A percentile compares a stretch with the other conserved stretches of the same genome.
These are phyloP conservation scores for Ustilago crameri DNA, from an alignment of 1,284 basidiomycete genomes.

Conservation along the genomic window DNA sequence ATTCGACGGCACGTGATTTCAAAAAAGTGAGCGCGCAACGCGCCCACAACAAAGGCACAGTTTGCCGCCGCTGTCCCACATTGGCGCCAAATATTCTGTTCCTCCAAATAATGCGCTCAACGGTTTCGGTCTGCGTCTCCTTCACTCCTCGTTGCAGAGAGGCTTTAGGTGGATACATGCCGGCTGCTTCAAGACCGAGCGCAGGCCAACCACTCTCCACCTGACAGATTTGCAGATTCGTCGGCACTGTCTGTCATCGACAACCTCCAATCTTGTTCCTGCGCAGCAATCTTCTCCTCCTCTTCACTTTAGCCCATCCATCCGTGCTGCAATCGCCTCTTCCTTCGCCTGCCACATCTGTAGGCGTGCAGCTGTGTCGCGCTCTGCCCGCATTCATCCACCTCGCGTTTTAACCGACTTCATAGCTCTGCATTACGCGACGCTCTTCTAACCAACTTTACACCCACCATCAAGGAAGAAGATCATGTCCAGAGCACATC, in stretches of 20 bases:
- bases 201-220: neutral
- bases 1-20: conserved; percentile 41
- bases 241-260: neutral
- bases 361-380: neutral
- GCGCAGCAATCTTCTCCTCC: neutral
- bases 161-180: neutral
- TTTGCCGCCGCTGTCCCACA: neutral
- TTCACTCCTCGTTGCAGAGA: neutral
- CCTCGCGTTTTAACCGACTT: conserved; percentile 9
- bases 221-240: neutral
- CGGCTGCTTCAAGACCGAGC: neutral
- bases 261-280: too few species aligned
- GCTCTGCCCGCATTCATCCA: neutral
- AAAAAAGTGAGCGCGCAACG: conserved; percentile 15
- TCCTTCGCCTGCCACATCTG: neutral
- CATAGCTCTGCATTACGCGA: conserved; percentile 16
- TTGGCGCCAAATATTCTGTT: neutral
- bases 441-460: neutral
- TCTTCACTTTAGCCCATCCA: neutral
- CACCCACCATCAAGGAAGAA: conserved; percentile 3
- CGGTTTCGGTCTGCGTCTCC: too few species aligned
- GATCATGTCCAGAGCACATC: conserved; percentile 30
- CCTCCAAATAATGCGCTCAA: too few species aligned
- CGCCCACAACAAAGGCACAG: conserved; percentile 23
- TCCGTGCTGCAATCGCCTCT: neutral